Percentiles rank a stretch among this genome's conserved stretches.
Conservation (phyloP, 441 rosid genomes). For the Adansonia grandidieri region DNA sequence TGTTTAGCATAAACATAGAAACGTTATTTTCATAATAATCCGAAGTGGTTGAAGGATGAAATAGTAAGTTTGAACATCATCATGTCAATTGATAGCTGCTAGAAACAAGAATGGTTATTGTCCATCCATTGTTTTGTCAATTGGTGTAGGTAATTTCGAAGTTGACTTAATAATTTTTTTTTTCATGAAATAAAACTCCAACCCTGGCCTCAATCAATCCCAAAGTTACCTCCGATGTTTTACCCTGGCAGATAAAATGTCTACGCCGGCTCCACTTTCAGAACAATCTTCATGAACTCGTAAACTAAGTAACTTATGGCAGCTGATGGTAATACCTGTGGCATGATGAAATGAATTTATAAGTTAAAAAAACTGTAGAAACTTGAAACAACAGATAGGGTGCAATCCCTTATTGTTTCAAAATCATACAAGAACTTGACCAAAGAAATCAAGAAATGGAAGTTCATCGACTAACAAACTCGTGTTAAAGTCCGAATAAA, state of each 20-base stretch:
- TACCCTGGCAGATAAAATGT: conserved; percentile 2
- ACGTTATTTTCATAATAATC: neutral
- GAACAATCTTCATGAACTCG: conserved; percentile 81
- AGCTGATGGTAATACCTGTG: conserved; percentile 88
- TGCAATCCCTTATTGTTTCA: neutral
- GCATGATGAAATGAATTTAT: conserved; percentile 1
- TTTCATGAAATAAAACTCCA: neutral
- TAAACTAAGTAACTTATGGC: conserved; percentile 86
- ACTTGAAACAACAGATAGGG: neutral
- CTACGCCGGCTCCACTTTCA: conserved; percentile 68
- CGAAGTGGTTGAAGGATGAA: neutral
- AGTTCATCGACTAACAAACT: no score
- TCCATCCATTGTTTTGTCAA: neutral
- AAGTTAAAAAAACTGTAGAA: neutral
- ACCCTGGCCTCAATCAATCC: neutral
- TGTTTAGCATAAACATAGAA: neutral
- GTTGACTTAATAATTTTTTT: neutral
- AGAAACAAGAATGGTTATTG: neutral
- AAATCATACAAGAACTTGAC: no score
- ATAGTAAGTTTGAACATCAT: conserved; percentile 10
- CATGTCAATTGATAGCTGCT: neutral
- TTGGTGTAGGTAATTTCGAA: conserved; percentile 2
- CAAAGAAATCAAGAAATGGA: no score
- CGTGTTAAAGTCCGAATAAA: no score
- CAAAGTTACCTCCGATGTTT: neutral